A percentile compares a stretch with the other conserved stretches of the same genome.
These are phyloP conservation scores for Stephanodiscus triporus DNA, from an alignment of 108 stramenopile genomes.

Conservation along the genomic window DNA sequence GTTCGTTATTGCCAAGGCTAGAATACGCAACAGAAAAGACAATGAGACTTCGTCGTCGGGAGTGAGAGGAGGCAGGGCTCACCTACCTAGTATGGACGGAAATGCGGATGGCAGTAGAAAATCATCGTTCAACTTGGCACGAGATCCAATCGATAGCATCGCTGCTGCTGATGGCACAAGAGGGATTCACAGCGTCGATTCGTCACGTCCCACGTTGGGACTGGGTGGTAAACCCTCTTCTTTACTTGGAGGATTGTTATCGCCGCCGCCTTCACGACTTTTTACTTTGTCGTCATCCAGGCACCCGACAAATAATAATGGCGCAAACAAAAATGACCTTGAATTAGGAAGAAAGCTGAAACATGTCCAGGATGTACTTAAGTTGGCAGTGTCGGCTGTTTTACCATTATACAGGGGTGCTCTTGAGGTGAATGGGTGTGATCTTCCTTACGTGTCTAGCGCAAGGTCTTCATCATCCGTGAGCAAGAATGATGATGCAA, in stretches of 20 bases:
- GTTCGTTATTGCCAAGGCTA: conserved; percentile 35
- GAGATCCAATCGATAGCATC: background rate
- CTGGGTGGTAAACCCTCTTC: background rate
- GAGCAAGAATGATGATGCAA: conserved; percentile 1
- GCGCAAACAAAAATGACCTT: conserved; percentile 10
- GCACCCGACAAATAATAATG: background rate
- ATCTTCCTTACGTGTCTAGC: background rate
- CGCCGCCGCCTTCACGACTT: conserved; percentile 9
- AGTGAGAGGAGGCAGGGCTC: too few species aligned
- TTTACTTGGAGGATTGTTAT: conserved; percentile 28
- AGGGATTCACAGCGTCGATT: background rate
- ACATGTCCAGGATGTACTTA: conserved; percentile 40
- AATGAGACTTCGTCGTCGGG: background rate
- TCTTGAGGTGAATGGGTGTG: conserved; percentile 5
- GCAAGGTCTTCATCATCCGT: too few species aligned
- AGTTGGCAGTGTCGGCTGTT: conserved; percentile 37
- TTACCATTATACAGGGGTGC: conserved; percentile 38
- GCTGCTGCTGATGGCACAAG: background rate
- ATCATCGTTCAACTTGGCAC: too few species aligned
- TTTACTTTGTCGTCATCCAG: too few species aligned
- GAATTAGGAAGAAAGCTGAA: conserved; percentile 30
- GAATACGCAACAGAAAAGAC: conserved; percentile 10
- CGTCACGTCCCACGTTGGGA: background rate
- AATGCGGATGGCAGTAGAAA: too few species aligned
- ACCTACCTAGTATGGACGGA: too few species aligned